Evolutionary conservation across 805 yeast genomes (phyloP), one percentile per base, ranked within the genome.

Genomic region (Hanseniaspora meyeri): DNA sequence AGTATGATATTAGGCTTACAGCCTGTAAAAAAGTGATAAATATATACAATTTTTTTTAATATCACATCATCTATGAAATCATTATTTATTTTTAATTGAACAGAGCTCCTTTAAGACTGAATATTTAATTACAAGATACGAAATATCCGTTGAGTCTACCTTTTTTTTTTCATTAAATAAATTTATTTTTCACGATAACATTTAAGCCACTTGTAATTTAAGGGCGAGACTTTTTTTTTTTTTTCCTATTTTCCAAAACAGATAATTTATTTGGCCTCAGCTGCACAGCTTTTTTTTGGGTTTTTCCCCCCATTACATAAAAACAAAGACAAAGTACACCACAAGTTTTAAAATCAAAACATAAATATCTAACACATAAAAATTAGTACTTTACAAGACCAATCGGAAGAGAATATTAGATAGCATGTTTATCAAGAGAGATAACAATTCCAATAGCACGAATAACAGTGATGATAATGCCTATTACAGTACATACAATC

Each of bases 1-100:
- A 70, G 81, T 10, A 70, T 79, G 43, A 75, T 74, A 31, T 69
- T 78, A 39, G 82, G 83, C 50, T 71, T 73, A 31, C 55, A 63
- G 17, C 67, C 67, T 10, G 49, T 53, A 12, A 55, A 60, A 3
- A 50, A 59, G 39, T 60, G 45, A 42, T 27, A 12, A 5, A 2
- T 6, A 10, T 32, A 14, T n/a, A 24, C 3, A 11, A 14, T 39
- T 24, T 11, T 7, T 8, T n/a, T 31, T 43, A 43, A 4, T 14
- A 32, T 4, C 4, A 32, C 12, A 32, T 32, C 27, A 24, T 24
- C 27, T 24, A 24, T 24, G 27, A 24, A 24, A 24, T 24, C 27
- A 24, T 24, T 24, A 4, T 24, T 24, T 24, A 24, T 24, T 24
- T 24, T 24, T 24, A 5, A 24, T 24, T 24, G 27, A 24, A 24